Base-by-base conservation (phyloP, 1,284 basidiomycete species). In the Ceratobasidium sp. region DNA sequence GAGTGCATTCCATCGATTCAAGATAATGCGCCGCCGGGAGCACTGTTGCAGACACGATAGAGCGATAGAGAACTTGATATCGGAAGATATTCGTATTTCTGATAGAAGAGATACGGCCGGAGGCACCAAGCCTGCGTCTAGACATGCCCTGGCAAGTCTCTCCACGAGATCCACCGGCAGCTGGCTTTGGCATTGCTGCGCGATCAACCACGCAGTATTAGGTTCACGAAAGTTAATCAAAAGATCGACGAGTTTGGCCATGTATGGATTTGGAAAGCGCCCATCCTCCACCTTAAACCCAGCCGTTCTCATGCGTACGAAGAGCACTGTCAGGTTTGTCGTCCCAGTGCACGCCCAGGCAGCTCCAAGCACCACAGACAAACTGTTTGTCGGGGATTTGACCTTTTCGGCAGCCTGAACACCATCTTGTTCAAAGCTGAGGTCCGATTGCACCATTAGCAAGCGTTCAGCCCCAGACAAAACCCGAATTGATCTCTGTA, bases 291-390 rank as follows among this genome's bases (percentile, higher is more conserved):
- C 30, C 32, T 36, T 59, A 34, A 67, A 67, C 34, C 64, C 64
- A 36, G 50, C 64, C 21, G 64, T n/a, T 36, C 9, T n/a, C 18
- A 55, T 53, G 28, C 64, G 48, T 16, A 46, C 64, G 21, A 28
- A 30, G 10, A 67, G 50, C 34, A 43, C 28, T 2, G 45, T n/a
- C 23, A 67, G 18, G n/a, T 67, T 55, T 18, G 52, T 23, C 48
- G 50, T 55, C 9, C 52, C 64, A 10, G 45, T 18, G 28, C 64
- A 67, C 21, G 36, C 64, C 16, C 28, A 55, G 32, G 64, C 64
- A 30, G 64, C 64, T 32, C 64, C 64, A 32, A 67, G 34, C 21
- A 34, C n/a, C n/a, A 67, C 64, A 26, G 50, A 67, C 5, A 55
- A 2, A n/a, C 50, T 55, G 10, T 64, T 23, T 10, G 9, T 34